Evolutionary conservation across 805 yeast genomes (phyloP).

Genomic region (Metschnikowia drakensbergensis): DNA sequence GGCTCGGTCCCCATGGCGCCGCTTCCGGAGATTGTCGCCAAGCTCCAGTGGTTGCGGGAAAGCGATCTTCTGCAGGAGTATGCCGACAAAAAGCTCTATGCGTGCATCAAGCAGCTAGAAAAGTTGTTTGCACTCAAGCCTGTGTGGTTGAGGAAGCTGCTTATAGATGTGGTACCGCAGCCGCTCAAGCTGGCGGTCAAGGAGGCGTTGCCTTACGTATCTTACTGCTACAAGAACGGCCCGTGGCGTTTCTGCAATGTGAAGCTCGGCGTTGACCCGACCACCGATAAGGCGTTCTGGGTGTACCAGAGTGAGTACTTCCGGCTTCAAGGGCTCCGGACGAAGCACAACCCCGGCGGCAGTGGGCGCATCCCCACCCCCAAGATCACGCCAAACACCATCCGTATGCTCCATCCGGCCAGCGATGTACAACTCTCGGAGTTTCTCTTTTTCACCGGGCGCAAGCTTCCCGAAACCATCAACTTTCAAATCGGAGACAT

Average conservation of each 20-base stretch:
- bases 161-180: slow-evolving; percentile 52
- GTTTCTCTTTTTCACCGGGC: slow-evolving; percentile 66
- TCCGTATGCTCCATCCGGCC: slow-evolving; percentile 13
- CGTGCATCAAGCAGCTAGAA: slow-evolving; percentile 42
- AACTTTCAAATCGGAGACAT: slow-evolving; percentile 80
- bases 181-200: slow-evolving; percentile 48
- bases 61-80: slow-evolving; percentile 37
- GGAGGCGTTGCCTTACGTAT: slow-evolving; percentile 78
- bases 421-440: slow-evolving; percentile 25
- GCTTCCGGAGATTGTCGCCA: slow-evolving; percentile 43
- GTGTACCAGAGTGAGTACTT: slow-evolving; percentile 83
- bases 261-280: slow-evolving; percentile 75
- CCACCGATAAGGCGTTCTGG: slow-evolving; percentile 49
- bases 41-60: slow-evolving; percentile 27
- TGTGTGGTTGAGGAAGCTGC: slow-evolving; percentile 78
- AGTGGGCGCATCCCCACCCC: not conserved
- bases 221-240: slow-evolving; percentile 80
- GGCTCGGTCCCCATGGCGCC: slow-evolving; percentile 48
- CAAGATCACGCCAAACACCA: slow-evolving; percentile 28
- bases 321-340: slow-evolving; percentile 41
- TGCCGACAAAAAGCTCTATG: slow-evolving; percentile 31
- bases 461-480: slow-evolving; percentile 60
- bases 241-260: slow-evolving; percentile 93
- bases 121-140: slow-evolving; percentile 67
- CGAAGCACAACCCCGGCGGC: slow-evolving; percentile 11